These are phyloP conservation scores for Thermochaetoides dissita DNA, from an alignment of 2,329 filamentous ascomycete genomes.

Conservation along the genomic window DNA sequence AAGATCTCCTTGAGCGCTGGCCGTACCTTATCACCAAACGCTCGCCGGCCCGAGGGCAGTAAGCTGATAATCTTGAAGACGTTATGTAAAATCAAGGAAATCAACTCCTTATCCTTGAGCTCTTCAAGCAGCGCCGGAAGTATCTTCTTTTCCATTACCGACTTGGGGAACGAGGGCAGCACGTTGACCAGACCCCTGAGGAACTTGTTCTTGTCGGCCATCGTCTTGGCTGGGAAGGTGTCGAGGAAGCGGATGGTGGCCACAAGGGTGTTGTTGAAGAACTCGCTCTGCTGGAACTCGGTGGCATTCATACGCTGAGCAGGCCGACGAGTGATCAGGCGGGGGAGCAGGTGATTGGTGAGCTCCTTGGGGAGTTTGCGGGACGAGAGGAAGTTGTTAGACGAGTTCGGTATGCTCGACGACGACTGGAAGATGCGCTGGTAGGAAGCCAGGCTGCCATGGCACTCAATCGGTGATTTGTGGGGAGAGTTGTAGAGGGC, in stretches of 20 bases:
- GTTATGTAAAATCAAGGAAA: conserved; percentile 77
- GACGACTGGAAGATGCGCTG: conserved; percentile 70
- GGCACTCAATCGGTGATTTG: conserved; percentile 67
- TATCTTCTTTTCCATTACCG: conserved; percentile 89
- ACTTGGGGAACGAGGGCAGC: conserved; percentile 79
- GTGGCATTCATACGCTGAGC: conserved; percentile 75
- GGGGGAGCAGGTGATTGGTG: conserved; percentile 59
- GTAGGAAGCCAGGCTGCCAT: conserved; percentile 70
- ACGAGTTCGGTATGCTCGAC: conserved; percentile 61
- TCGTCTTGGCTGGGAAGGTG: conserved; percentile 77
- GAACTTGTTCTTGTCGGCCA: conserved; percentile 81
- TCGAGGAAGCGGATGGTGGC: conserved; percentile 94
- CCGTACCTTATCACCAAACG: conserved; percentile 76
- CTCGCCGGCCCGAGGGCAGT: conserved; percentile 61
- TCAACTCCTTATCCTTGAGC: conserved; percentile 77
- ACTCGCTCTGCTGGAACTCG: conserved; percentile 89
- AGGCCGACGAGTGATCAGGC: conserved; percentile 74
- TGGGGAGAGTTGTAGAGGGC: conserved; percentile 93
- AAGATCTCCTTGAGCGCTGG: conserved; percentile 76
- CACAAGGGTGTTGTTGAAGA: conserved; percentile 93
- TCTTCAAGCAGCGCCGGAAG: conserved; percentile 81
- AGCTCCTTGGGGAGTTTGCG: conserved; percentile 70
- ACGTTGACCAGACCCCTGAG: conserved; percentile 79
- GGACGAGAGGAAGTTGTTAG: conserved; percentile 75
- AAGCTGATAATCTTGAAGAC: conserved; percentile 72